Evolutionary conservation across 2,329 filamentous ascomycete species (phyloP), one percentile per base, ranked within the genome.

Genomic region (Cytospora mali): DNA sequence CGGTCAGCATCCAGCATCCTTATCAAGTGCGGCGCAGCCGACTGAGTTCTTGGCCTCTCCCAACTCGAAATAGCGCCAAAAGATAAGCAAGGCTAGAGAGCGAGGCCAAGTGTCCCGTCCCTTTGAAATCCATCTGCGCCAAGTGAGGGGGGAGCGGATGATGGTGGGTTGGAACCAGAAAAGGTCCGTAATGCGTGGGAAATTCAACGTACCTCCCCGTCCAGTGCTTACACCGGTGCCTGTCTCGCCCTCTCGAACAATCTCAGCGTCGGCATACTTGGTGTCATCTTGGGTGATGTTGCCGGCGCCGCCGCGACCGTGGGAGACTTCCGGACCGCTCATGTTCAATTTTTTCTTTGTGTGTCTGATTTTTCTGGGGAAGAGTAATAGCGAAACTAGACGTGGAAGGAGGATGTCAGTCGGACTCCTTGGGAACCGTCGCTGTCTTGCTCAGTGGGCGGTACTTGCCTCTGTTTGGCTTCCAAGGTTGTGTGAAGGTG

Each of bases 261-360:
- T 84, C 66, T 85, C 83, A 68, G 85, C 86, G 67, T 89, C 86
- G 66, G 81, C 80, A 71, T 89, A 89, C 68, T 80, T 70, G 42
- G 84, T 87, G 65, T 80, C 73, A 71, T 88, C 85, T 35, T 75
- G 72, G 66, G 78, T 80, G 73, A 88, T 86, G 74, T 88, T 88
- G 69, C 86, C 85, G 23, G 82, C 83, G 68, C 84, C 84, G 64
- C 84, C 84, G 66, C 84, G 82, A 68, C 84, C 84, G 75, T 87
- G 84, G 18, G 84, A 86, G 58, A 86, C 80, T 71, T 86, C 83
- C 58, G 75, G 68, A 16, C 69, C 69, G 33, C 72, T 61, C 74
- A 78, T 79, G 25, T 64, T n/a, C n/a, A n/a, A n/a, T n/a, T n/a
- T 69, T 54, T 29, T 25, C 9, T 6, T 42, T 21, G 39, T 18